A percentile compares a stretch with the other conserved stretches of the same genome.
Evolutionary conservation across 2,329 filamentous ascomycete genomes (phyloP).

Genomic region (Albifimbria verrucaria): DNA sequence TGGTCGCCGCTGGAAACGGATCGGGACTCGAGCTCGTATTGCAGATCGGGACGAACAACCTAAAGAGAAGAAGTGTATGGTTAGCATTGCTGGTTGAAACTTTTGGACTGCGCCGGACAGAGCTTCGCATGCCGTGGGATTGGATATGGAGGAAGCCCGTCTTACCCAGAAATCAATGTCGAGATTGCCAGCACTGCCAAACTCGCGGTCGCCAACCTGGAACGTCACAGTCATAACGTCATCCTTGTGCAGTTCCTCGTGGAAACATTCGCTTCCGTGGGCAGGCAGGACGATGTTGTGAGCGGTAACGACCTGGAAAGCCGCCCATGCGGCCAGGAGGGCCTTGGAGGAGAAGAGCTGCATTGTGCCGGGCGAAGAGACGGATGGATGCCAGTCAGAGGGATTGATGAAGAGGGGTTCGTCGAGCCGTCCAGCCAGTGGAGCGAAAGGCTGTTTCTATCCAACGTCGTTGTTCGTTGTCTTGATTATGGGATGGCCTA

Average conservation of each 20-base stretch:
- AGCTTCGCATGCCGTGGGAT: background rate
- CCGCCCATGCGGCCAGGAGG: constrained; percentile 36
- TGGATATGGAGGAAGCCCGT: background rate
- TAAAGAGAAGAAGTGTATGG: constrained; percentile 20
- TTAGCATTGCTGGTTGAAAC: background rate
- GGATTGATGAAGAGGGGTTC: background rate
- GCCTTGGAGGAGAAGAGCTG: constrained; percentile 37
- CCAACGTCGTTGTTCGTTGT: background rate
- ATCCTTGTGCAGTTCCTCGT: constrained; percentile 86
- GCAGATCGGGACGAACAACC: constrained; percentile 75
- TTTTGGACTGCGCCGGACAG: no score
- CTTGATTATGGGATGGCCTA: background rate
- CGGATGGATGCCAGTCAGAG: no score
- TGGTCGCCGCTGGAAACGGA: constrained; percentile 87
- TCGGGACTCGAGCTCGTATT: constrained; percentile 77
- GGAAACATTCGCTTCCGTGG: constrained; percentile 96
- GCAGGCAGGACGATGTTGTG: constrained; percentile 96
- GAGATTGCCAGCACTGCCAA: constrained; percentile 88
- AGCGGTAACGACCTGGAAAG: constrained; percentile 61
- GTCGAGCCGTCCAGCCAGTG: background rate
- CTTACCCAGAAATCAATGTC: constrained; percentile 98
- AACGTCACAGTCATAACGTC: constrained; percentile 99
- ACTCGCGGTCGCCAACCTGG: constrained; percentile 95
- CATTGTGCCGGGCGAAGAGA: constrained; percentile 20
- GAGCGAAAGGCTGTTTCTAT: background rate